phyloP scores from a whole-genome alignment of 2,329 filamentous ascomycete genomes.

The Alternaria infectoria region DNA sequence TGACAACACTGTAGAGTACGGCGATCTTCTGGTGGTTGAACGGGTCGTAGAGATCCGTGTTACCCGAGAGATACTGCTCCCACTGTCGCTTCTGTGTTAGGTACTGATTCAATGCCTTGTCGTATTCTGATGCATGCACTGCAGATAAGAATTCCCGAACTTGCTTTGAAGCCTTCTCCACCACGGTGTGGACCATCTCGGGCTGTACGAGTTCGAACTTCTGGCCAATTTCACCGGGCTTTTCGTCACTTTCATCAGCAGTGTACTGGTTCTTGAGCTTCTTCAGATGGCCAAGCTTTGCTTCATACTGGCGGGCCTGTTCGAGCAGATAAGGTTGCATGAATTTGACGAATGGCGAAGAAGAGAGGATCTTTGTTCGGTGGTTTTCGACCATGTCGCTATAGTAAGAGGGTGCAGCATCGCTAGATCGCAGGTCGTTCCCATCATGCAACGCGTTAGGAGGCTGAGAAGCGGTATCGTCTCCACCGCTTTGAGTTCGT shows the following conservation, averaged over 20 bases:
- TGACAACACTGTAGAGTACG: conserved; percentile 91
- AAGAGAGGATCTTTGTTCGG: conserved; percentile 89
- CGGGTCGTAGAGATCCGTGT: conserved; percentile 88
- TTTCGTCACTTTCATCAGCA: conserved; percentile 42
- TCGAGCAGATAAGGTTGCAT: conserved; percentile 91
- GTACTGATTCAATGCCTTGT: conserved; percentile 92
- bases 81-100: conserved; percentile 93
- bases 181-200: conserved; percentile 89
- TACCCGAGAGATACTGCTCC: conserved; percentile 92
- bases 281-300: conserved; percentile 80
- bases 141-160: conserved; percentile 94
- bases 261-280: conserved; percentile 76
- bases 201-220: conserved; percentile 91
- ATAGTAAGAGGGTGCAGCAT: conserved; percentile 90
- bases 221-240: conserved; percentile 55
- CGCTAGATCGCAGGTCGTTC: conserved; percentile 63
- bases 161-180: conserved; percentile 79
- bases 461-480: neutral
- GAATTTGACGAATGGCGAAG: conserved; percentile 95
- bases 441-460: conserved; percentile 45
- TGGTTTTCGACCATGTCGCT: conserved; percentile 94
- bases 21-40: conserved; percentile 97
- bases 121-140: conserved; percentile 95
- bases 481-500: neutral
- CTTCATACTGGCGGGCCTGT: conserved; percentile 88